Conservation (phyloP, 148 eudicot species). For the Gaultheria prostrata region DNA sequence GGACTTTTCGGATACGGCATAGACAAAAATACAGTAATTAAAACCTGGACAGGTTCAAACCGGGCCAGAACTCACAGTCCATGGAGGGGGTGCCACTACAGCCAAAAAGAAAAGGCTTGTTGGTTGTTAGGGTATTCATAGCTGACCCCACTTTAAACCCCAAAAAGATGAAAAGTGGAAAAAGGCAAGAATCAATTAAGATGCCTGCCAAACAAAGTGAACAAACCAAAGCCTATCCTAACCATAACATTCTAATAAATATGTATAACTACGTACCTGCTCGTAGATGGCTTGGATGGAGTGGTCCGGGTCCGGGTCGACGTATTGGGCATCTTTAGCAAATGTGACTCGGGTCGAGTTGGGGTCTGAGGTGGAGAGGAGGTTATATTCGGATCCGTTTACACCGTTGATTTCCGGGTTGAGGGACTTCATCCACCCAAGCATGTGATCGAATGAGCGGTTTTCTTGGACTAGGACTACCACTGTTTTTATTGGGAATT, state of each 20-base stretch:
- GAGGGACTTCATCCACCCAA: constrained; percentile 37
- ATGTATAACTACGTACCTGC: constrained; percentile 35
- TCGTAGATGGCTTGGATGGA: constrained; percentile 55
- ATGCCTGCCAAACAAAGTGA: background rate
- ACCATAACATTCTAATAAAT: background rate
- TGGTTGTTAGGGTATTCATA: too few relatives aligned
- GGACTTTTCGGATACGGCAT: too few relatives aligned
- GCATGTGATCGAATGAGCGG: constrained; percentile 36
- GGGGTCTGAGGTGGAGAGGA: constrained; percentile 28
- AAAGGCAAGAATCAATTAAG: background rate
- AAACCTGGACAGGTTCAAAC: too few relatives aligned
- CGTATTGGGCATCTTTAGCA: constrained; percentile 33
- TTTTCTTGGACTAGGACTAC: constrained; percentile 37
- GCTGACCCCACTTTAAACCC: background rate
- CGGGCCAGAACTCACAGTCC: too few relatives aligned
- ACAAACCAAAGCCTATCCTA: background rate
- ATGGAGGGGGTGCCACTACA: too few relatives aligned
- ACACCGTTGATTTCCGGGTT: constrained; percentile 33
- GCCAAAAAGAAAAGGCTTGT: too few relatives aligned
- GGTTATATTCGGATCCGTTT: constrained; percentile 39
- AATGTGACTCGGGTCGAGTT: constrained; percentile 29
- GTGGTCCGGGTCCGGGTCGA: constrained; percentile 58
- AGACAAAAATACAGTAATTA: too few relatives aligned
- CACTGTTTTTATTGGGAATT: constrained; percentile 27
- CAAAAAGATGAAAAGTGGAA: background rate